Conservation (phyloP, 1,284 basidiomycete genomes). For the Xanthoconium separans region DNA sequence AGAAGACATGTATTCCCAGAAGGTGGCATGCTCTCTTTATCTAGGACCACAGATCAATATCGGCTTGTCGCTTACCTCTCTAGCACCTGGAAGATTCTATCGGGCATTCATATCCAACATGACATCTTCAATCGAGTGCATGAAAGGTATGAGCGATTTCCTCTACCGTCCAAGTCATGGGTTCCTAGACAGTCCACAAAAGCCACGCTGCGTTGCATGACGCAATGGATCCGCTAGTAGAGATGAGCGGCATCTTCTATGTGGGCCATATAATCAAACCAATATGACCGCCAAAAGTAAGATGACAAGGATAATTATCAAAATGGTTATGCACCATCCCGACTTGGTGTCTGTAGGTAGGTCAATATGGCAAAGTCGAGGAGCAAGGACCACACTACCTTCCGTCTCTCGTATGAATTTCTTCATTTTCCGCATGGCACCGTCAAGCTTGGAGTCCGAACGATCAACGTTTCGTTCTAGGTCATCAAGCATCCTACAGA, state of each 20-base stretch:
- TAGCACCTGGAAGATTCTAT: slow-evolving; percentile 1
- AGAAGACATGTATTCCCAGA: background rate
- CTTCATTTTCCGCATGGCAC: slow-evolving; percentile 72
- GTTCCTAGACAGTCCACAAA: background rate
- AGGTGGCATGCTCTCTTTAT: background rate
- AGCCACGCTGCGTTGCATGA: background rate
- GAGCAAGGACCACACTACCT: slow-evolving; percentile 42
- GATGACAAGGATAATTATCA: slow-evolving; percentile 49
- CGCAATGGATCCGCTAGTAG: slow-evolving; percentile 1
- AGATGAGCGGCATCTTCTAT: slow-evolving; percentile 13
- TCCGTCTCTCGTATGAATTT: slow-evolving; percentile 84
- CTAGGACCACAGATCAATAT: background rate
- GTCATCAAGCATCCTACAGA: slow-evolving; percentile 77
- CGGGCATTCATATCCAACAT: background rate
- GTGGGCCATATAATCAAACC: slow-evolving; percentile 31
- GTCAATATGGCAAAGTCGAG: background rate
- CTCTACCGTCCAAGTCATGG: background rate
- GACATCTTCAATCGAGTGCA: background rate
- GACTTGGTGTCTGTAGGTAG: slow-evolving; percentile 58
- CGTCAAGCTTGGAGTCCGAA: slow-evolving; percentile 68
- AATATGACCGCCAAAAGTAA: slow-evolving; percentile 53
- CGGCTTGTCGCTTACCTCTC: slow-evolving; percentile 6
- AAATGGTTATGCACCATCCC: slow-evolving; percentile 63
- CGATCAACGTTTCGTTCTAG: slow-evolving; percentile 73
- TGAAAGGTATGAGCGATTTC: background rate